Percentiles rank a stretch among this genome's conserved stretches.
Conservation (phyloP, 2,329 filamentous ascomycete species). For the Colletotrichum lupini region DNA sequence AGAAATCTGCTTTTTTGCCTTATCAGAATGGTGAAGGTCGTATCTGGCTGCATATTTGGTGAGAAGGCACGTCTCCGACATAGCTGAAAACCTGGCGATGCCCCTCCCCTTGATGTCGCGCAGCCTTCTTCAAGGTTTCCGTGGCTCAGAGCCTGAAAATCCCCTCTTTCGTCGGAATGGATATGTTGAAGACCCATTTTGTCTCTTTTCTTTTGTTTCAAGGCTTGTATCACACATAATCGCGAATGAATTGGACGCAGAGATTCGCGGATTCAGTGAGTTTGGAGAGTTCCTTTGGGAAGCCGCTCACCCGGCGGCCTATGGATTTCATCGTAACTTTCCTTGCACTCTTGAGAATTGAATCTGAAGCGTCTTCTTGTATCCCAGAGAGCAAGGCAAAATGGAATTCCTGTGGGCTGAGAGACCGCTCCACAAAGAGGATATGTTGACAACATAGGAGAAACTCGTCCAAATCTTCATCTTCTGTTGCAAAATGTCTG, state of each 20-base stretch:
- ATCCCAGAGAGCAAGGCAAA: slow-evolving; percentile 34
- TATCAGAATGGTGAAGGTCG: slow-evolving; percentile 53
- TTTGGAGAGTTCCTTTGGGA: slow-evolving; percentile 59
- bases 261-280: slow-evolving; percentile 40
- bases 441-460: slow-evolving; percentile 55
- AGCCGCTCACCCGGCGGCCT: slow-evolving; percentile 47
- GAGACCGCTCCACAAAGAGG: slow-evolving; percentile 50
- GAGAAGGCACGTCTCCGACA: slow-evolving; percentile 51
- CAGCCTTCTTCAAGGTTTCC: slow-evolving; percentile 57
- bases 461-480: slow-evolving; percentile 47
- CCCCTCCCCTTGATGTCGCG: slow-evolving; percentile 42
- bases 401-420: slow-evolving; percentile 50
- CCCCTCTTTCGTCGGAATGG: slow-evolving; percentile 44
- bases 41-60: slow-evolving; percentile 55
- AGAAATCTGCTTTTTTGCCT: slow-evolving; percentile 41
- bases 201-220: slow-evolving; percentile 46
- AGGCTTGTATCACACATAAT: slow-evolving; percentile 59
- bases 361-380: not conserved
- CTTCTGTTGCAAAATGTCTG: slow-evolving; percentile 43
- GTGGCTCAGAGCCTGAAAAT: slow-evolving; percentile 50
- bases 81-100: not conserved
- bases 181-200: slow-evolving; percentile 40
- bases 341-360: slow-evolving; percentile 39
- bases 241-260: slow-evolving; percentile 62
- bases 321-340: slow-evolving; percentile 40